Evolutionary conservation across 805 yeast species (phyloP).

Genomic region (Isabelozyma rhagii): DNA sequence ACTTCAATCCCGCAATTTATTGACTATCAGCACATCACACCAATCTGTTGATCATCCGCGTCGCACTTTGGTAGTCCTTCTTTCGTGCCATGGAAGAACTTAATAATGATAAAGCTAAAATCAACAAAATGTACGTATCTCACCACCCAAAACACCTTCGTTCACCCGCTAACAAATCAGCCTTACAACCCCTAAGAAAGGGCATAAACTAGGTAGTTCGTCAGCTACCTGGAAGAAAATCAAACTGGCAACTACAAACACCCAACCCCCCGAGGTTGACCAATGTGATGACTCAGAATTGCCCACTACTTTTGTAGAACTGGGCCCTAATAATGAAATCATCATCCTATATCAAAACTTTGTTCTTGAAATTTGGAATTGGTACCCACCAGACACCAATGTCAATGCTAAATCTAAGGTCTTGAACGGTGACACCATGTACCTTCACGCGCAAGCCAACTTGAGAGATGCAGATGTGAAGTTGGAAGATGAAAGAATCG

Average conservation of each 20-base stretch:
- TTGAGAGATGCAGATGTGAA: background rate
- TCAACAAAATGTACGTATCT: slow-evolving; percentile 20
- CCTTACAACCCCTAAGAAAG: slow-evolving; percentile 31
- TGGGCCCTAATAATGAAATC: slow-evolving; percentile 33
- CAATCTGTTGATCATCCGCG: background rate
- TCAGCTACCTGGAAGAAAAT: slow-evolving; percentile 42
- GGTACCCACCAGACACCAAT: slow-evolving; percentile 15
- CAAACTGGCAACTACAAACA: slow-evolving; percentile 25
- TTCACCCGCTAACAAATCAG: slow-evolving; percentile 7
- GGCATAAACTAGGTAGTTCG: slow-evolving; percentile 37
- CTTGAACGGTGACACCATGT: slow-evolving; percentile 23
- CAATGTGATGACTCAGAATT: background rate
- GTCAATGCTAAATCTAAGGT: slow-evolving; percentile 3
- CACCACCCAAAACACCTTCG: background rate
- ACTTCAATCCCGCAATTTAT: no score
- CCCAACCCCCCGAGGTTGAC: background rate
- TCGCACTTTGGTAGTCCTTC: background rate
- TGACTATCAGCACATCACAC: no score
- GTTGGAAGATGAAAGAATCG: background rate
- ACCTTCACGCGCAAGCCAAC: slow-evolving; percentile 12
- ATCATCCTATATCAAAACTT: slow-evolving; percentile 15
- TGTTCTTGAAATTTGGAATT: slow-evolving; percentile 33
- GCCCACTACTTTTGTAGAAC: slow-evolving; percentile 11
- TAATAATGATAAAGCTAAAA: slow-evolving; percentile 14
- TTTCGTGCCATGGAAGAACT: background rate